Evolutionary conservation across 2,329 filamentous ascomycete genomes (phyloP), one percentile per base, ranked within the genome.

Genomic region (Apiospora pterosperma): DNA sequence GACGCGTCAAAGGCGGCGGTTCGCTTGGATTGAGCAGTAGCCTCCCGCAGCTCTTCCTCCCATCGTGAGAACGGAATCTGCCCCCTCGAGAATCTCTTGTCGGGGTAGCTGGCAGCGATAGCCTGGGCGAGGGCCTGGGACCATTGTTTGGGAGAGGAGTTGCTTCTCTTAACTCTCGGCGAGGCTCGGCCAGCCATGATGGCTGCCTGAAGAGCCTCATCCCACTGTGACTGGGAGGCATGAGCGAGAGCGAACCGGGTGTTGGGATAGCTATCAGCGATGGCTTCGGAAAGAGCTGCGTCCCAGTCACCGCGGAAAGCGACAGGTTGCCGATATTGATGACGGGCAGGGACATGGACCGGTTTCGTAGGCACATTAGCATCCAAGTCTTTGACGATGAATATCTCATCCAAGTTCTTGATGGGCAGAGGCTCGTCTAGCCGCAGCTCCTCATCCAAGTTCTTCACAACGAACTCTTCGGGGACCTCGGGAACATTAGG

Each of bases 81-180:
- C 12, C 69, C 67, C 44, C 69, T 64, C 16, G 64, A 71, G 52
- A 71, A 64, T 23, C 66, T 65, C 23, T 71, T 41, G 16, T 68
- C 63, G 42, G 72, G 75, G 23, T 71, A 69, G 41, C 77, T 77
- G 42, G 74, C 72, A 5, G 70, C 65, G 28, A 79, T 67, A 21
- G 79, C 78, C 61, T 76, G 66, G 4, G 73, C 66, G 1, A 84
- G 75, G 4, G 81, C 81, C 21, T 71, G 70, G 10, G 73, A 71
- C 78, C 78, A 80, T 25, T 77, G 71, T 39, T 69, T 71, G 23
- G 72, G 69, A 19, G 72, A 69, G 4, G 69, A 65, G 42, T 68
- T 64, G 59, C 72, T 70, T 36, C 69, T 66, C 42, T 66, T 64
- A 36, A 71, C 68, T 31, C 67, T 69, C 5, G 66, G 64, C 3